These are phyloP conservation scores for Emiliania huxleyi DNA, from an alignment of 78 protist species.

Conservation along the genomic window DNA sequence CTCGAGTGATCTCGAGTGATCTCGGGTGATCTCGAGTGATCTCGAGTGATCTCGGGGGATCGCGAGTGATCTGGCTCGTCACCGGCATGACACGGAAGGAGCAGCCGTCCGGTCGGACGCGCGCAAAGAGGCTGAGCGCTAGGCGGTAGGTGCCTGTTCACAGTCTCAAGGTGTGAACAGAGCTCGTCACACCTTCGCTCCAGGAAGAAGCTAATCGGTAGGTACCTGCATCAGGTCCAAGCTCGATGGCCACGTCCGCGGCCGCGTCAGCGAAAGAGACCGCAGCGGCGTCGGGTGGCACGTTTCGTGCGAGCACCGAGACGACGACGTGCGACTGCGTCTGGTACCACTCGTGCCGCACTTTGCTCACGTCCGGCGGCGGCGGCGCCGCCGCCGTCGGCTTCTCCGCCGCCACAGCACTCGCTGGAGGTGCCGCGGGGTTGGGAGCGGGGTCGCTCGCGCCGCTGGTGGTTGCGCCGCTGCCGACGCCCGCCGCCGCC, in stretches of 20 bases:
- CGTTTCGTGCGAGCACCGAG: slow-evolving; percentile 58
- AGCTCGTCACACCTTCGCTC: no score
- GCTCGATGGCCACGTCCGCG: not conserved
- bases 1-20: no score
- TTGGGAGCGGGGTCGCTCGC: not conserved
- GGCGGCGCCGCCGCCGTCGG: slow-evolving; percentile 38
- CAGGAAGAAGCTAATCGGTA: no score
- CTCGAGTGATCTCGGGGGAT: no score
- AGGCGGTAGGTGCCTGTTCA: not conserved
- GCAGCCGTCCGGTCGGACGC: not conserved
- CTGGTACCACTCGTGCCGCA: slow-evolving; percentile 81
- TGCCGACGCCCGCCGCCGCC: not conserved
- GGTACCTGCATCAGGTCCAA: not conserved
- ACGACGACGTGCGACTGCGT: slow-evolving; percentile 63
- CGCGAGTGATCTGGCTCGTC: no score
- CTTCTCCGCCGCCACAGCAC: not conserved
- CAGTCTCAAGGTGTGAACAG: no score
- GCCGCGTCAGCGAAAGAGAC: not conserved
- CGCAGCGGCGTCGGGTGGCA: not conserved
- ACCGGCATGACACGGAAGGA: no score
- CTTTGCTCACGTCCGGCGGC: slow-evolving; percentile 36
- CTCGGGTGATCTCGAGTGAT: no score
- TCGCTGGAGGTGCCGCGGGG: slow-evolving; percentile 36
- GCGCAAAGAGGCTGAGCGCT: not conserved
- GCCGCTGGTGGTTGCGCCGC: not conserved